Evolutionary conservation across 1,139 yeast genomes (phyloP).

Genomic region (Candida sojae): DNA sequence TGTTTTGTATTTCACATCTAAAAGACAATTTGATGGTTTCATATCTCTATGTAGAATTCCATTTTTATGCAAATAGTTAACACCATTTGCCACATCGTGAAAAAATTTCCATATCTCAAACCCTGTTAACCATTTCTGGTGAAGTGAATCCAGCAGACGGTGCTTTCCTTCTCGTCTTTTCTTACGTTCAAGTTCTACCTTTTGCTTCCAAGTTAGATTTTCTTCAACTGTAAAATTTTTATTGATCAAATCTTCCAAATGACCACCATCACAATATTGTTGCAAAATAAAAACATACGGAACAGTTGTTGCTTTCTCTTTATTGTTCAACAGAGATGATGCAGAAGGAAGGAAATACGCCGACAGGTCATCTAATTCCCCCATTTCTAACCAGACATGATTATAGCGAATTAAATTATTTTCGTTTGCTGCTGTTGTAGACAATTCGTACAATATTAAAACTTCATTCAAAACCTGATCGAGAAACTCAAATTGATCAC

Average conservation of each 20-base stretch:
- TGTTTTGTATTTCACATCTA: constrained; percentile 39
- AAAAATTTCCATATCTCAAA: constrained; percentile 62
- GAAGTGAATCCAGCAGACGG: constrained; percentile 2
- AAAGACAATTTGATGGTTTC: constrained; percentile 83
- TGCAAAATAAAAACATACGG: constrained; percentile 86
- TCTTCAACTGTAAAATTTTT: constrained; percentile 27
- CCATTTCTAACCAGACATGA: constrained; percentile 89
- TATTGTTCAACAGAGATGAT: neutral
- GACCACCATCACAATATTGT: constrained; percentile 89
- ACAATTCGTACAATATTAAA: constrained; percentile 55
- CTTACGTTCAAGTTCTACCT: constrained; percentile 25
- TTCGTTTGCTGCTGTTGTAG: constrained; percentile 40
- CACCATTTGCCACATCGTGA: constrained; percentile 68
- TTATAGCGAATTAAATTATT: constrained; percentile 78
- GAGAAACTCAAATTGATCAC: constrained; percentile 68
- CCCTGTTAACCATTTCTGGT: constrained; percentile 27
- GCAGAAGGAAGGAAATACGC: constrained; percentile 25
- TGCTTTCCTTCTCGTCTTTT: constrained; percentile 20
- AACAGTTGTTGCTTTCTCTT: constrained; percentile 27
- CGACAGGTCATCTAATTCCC: constrained; percentile 51
- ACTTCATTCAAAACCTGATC: constrained; percentile 78
- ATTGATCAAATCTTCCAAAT: constrained; percentile 66
- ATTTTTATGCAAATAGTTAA: constrained; percentile 67
- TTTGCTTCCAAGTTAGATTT: constrained; percentile 27
- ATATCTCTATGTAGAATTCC: constrained; percentile 84